Conservation (phyloP, 768 basidiomycete species). For the Trametes cubensis region DNA sequence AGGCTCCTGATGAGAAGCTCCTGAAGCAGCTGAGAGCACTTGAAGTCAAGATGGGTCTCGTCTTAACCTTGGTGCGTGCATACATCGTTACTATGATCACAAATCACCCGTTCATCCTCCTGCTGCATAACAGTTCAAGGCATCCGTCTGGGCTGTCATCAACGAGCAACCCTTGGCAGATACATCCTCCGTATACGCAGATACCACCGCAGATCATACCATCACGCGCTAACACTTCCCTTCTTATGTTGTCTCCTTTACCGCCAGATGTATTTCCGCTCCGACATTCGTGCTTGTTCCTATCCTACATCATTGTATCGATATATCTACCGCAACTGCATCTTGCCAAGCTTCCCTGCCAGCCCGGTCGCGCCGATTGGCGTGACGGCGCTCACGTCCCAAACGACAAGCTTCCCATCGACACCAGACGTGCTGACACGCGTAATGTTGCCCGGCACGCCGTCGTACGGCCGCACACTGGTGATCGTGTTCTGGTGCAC, state of each 20-base stretch:
- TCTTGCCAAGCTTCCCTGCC: slow-evolving; percentile 32
- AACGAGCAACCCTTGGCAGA: slow-evolving; percentile 64
- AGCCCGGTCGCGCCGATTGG: slow-evolving; percentile 37
- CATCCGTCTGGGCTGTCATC: slow-evolving; percentile 93
- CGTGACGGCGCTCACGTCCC: slow-evolving; percentile 72
- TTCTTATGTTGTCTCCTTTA: not conserved
- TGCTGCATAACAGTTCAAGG: slow-evolving; percentile 72
- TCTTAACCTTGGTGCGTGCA: slow-evolving; percentile 79
- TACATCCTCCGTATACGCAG: slow-evolving; percentile 24
- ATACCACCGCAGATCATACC: slow-evolving; percentile 30
- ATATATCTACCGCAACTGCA: slow-evolving; percentile 33
- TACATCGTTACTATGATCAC: not conserved
- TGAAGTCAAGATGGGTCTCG: slow-evolving; percentile 94
- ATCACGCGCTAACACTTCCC: slow-evolving; percentile 22
- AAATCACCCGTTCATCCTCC: not conserved
- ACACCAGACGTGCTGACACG: slow-evolving; percentile 91
- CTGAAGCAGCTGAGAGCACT: slow-evolving; percentile 75
- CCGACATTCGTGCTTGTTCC: slow-evolving; percentile 1
- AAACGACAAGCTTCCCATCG: slow-evolving; percentile 91
- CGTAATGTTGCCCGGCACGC: slow-evolving; percentile 55
- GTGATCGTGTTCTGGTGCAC: slow-evolving; percentile 99
- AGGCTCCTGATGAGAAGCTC: slow-evolving; percentile 77
- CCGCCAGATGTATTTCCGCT: slow-evolving; percentile 2
- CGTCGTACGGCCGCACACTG: slow-evolving; percentile 78
- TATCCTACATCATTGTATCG: slow-evolving; percentile 23